Evolutionary conservation across 2,329 filamentous ascomycete genomes (phyloP).

Genomic region (Leptographium wingfieldii): DNA sequence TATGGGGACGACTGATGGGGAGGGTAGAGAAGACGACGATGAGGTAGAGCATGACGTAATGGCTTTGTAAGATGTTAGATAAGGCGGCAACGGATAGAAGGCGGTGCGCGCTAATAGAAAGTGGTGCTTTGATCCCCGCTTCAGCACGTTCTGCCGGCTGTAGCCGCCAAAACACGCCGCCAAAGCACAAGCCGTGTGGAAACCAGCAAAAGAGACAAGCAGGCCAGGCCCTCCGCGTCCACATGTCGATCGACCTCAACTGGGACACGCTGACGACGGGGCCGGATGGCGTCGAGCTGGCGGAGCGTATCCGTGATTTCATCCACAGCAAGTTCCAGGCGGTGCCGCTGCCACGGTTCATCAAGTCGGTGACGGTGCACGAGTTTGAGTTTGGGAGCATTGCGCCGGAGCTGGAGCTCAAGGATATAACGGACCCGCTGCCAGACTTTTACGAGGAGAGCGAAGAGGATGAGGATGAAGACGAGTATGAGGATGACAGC

Average conservation of each 20-base stretch:
- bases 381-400: conserved; percentile 84
- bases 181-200: no score
- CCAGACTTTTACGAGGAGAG: conserved; percentile 92
- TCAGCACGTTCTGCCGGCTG: neutral
- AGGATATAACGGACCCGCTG: conserved; percentile 91
- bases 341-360: conserved; percentile 83
- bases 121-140: no score
- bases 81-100: neutral
- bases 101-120: no score
- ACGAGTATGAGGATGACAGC: conserved; percentile 15
- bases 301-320: conserved; percentile 79
- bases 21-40: no score
- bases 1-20: neutral
- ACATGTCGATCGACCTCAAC: conserved; percentile 95
- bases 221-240: neutral
- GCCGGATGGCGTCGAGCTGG: conserved; percentile 72
- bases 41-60: neutral
- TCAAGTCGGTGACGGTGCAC: conserved; percentile 89
- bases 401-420: conserved; percentile 76
- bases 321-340: conserved; percentile 94
- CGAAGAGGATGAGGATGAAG: conserved; percentile 26
- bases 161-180: neutral
- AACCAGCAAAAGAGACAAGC: no score
- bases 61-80: neutral
- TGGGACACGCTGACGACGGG: conserved; percentile 89